Percentiles rank a stretch among this genome's conserved stretches.
phyloP scores from a whole-genome alignment of 192 early-diverging fungal species.

The Umbelopsis vinacea region DNA sequence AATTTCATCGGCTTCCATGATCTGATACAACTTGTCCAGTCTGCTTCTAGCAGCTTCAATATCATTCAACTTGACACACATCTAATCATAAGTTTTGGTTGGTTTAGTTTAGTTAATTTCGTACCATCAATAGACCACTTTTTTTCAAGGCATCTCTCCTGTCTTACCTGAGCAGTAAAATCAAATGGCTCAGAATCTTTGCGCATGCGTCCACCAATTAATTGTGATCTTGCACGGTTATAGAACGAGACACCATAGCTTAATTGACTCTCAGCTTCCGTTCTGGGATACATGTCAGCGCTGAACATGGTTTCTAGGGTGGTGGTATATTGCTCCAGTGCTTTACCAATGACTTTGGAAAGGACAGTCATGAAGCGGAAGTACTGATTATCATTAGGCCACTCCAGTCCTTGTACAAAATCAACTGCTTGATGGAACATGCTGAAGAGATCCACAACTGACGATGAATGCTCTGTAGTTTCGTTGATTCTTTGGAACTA shows the following conservation, averaged over 20 bases:
- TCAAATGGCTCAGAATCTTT: conserved; percentile 43
- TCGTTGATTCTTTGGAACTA: conserved; percentile 61
- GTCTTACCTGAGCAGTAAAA: conserved; percentile 53
- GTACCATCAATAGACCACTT: neutral
- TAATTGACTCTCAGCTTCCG: neutral
- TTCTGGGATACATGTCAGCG: conserved; percentile 45
- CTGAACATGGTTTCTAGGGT: conserved; percentile 53
- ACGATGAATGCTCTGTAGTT: conserved; percentile 67
- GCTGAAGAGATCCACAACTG: conserved; percentile 81
- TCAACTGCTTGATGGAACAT: conserved; percentile 74
- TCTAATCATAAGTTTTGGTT: conserved; percentile 30
- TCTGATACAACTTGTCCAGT: conserved; percentile 57
- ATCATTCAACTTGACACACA: conserved; percentile 63
- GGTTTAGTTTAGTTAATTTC: no score
- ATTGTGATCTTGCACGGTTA: conserved; percentile 30
- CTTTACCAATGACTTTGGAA: conserved; percentile 66
- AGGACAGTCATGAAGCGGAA: conserved; percentile 69
- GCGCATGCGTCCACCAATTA: conserved; percentile 24
- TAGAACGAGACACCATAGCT: conserved; percentile 20
- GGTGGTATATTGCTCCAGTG: conserved; percentile 65
- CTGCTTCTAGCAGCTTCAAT: conserved; percentile 56
- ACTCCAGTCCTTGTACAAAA: conserved; percentile 71
- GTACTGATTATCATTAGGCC: conserved; percentile 60
- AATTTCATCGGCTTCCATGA: conserved; percentile 60
- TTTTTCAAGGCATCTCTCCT: neutral